A percentile compares a stretch with the other conserved stretches of the same genome.
Conservation (phyloP, 2,329 filamentous ascomycete genomes). For the Pyrenochaeta sp. region DNA sequence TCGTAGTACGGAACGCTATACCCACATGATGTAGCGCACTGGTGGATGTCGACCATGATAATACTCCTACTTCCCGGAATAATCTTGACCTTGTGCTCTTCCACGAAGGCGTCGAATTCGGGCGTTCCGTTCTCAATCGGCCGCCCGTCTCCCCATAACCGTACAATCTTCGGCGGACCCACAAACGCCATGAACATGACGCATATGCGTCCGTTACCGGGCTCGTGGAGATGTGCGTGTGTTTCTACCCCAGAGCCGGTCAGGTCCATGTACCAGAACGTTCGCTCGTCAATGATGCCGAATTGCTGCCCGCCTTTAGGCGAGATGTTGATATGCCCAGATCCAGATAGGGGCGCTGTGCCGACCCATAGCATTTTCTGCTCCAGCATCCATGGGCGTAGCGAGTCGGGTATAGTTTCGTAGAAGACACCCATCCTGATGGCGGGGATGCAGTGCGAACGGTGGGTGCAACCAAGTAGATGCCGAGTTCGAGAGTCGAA, state of each 20-base stretch:
- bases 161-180: constrained; percentile 53
- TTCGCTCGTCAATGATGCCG: constrained; percentile 39
- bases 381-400: constrained; percentile 53
- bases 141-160: constrained; percentile 53
- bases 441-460: neutral
- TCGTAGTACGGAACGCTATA: constrained; percentile 56
- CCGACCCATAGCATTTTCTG: constrained; percentile 57
- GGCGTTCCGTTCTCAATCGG: constrained; percentile 50
- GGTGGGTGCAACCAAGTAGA: neutral
- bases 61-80: constrained; percentile 52
- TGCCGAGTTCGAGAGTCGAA: too few species aligned
- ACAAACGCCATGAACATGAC: constrained; percentile 55
- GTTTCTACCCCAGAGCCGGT: constrained; percentile 56
- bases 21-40: constrained; percentile 54
- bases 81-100: constrained; percentile 41
- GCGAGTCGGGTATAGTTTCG: constrained; percentile 51
- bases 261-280: constrained; percentile 57
- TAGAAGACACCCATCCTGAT: constrained; percentile 54
- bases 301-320: constrained; percentile 55
- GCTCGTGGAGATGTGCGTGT: constrained; percentile 53
- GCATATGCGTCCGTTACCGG: constrained; percentile 53
- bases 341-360: constrained; percentile 51
- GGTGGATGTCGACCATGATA: constrained; percentile 54
- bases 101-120: constrained; percentile 47
- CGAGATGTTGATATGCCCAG: constrained; percentile 57